Evolutionary conservation across 768 basidiomycete species (phyloP).

Genomic region (Crepidotus variabilis): DNA sequence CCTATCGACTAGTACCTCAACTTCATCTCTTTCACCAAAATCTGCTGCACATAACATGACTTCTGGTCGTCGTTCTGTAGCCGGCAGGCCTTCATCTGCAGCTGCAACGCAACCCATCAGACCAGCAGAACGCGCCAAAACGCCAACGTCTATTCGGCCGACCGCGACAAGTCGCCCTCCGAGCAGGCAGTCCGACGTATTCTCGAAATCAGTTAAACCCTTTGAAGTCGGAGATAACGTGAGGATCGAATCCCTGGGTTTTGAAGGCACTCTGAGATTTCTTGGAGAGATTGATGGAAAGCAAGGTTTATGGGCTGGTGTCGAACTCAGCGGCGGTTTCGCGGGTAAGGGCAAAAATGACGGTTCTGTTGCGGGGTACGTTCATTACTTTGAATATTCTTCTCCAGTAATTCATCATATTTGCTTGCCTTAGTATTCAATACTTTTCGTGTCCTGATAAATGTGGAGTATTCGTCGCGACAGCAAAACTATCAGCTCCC

Average conservation of each 20-base stretch:
- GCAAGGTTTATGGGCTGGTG: conserved; percentile 88
- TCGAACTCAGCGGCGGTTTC: conserved; percentile 84
- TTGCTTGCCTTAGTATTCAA: conserved; percentile 45
- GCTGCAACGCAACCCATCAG: conserved; percentile 50
- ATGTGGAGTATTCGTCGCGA: conserved; percentile 90
- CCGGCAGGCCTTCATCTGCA: conserved; percentile 49
- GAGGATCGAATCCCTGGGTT: conserved; percentile 82
- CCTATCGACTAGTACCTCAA: conserved; percentile 31
- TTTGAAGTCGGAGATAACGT: conserved; percentile 82
- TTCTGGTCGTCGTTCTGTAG: conserved; percentile 47
- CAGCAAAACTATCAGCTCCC: conserved; percentile 75
- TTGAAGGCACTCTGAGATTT: conserved; percentile 80
- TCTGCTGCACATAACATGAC: conserved; percentile 39
- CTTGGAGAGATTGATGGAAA: conserved; percentile 88
- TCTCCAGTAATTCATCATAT: conserved; percentile 3
- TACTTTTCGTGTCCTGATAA: conserved; percentile 85
- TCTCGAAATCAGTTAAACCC: conserved; percentile 38
- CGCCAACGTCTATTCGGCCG: conserved; percentile 36
- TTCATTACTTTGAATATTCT: conserved; percentile 10
- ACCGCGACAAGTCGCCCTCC: conserved; percentile 42
- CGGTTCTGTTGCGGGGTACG: conserved; percentile 86
- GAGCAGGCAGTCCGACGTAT: conserved; percentile 65
- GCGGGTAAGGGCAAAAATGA: conserved; percentile 94
- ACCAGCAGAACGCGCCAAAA: conserved; percentile 43
- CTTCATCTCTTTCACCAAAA: conserved; percentile 48